Evolutionary conservation across 352 stramenopile species (phyloP).

Genomic region (Globisporangium canariense): DNA sequence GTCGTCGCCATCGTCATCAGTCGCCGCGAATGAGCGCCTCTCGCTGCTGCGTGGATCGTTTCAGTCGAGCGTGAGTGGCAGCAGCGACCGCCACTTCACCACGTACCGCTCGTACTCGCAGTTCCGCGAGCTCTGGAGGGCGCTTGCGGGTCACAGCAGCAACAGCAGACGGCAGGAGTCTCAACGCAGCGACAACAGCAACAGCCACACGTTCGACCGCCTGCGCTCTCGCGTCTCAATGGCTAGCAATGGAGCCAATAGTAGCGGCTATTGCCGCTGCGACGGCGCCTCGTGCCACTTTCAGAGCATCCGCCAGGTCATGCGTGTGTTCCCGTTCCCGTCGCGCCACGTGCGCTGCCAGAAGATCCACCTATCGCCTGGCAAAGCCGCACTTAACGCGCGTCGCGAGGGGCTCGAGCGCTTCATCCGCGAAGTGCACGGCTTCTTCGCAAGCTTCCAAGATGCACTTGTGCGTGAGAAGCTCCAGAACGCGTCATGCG

Average conservation of each 20-base stretch:
- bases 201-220: conserved; percentile 11
- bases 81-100: conserved; percentile 23
- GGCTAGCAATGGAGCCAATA: not conserved
- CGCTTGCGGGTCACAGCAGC: conserved; percentile 20
- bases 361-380: conserved; percentile 22
- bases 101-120: conserved; percentile 49
- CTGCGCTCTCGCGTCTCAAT: conserved; percentile 7
- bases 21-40: conserved; percentile 4
- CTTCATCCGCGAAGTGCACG: conserved; percentile 42
- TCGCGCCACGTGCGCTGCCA: conserved; percentile 28
- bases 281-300: conserved; percentile 38
- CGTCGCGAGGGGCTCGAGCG: conserved; percentile 35
- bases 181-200: not conserved
- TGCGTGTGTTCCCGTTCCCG: conserved; percentile 40
- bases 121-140: conserved; percentile 58
- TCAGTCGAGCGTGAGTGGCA: conserved; percentile 18
- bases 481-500: conserved; percentile 34
- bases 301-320: conserved; percentile 30
- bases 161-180: not conserved
- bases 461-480: conserved; percentile 32
- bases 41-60: conserved; percentile 19
- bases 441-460: conserved; percentile 38
- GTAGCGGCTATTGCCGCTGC: conserved; percentile 31
- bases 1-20: conserved; percentile 22
- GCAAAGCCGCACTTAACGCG: conserved; percentile 30